Conservation (phyloP, 2,329 filamentous ascomycete species). For the Phialemonium atrogriseum region DNA sequence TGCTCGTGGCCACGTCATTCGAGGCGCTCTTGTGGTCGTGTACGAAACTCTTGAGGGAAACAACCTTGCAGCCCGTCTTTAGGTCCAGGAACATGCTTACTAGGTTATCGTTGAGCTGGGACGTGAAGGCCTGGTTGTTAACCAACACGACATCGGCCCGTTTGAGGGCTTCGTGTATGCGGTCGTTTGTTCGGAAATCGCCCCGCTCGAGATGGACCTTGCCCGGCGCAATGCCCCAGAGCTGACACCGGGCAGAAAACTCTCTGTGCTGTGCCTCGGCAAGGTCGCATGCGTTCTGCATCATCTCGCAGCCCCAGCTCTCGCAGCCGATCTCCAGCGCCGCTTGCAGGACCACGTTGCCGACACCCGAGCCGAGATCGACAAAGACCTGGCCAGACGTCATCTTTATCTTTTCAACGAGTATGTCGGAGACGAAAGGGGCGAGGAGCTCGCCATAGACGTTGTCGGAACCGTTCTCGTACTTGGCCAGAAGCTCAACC, state of each 20-base stretch:
- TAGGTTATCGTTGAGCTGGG: conserved; percentile 75
- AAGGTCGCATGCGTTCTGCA: conserved; percentile 79
- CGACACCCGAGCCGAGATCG: conserved; percentile 90
- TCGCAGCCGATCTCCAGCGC: conserved; percentile 90
- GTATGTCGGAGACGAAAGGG: conserved; percentile 74
- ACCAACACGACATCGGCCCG: conserved; percentile 92
- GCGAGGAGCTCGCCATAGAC: conserved; percentile 91
- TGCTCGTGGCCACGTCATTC: conserved; percentile 70
- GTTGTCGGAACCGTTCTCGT: conserved; percentile 85
- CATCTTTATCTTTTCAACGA: conserved; percentile 66
- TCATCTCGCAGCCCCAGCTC: conserved; percentile 94
- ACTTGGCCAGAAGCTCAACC: conserved; percentile 74
- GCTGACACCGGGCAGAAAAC: conserved; percentile 72
- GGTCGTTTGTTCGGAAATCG: conserved; percentile 69
- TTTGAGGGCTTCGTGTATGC: conserved; percentile 65
- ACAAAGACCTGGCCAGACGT: conserved; percentile 83
- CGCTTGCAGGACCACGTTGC: conserved; percentile 90
- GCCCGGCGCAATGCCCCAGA: conserved; percentile 83
- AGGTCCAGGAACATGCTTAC: conserved; percentile 88
- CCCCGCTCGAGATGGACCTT: conserved; percentile 72
- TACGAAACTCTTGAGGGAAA: conserved; percentile 88
- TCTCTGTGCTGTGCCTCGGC: conserved; percentile 75
- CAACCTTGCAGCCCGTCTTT: conserved; percentile 81
- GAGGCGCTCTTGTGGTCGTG: conserved; percentile 70
- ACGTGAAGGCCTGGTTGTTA: conserved; percentile 95